Evolutionary conservation across 1,284 basidiomycete genomes (phyloP).

Genomic region (Calocybe gambosa): DNA sequence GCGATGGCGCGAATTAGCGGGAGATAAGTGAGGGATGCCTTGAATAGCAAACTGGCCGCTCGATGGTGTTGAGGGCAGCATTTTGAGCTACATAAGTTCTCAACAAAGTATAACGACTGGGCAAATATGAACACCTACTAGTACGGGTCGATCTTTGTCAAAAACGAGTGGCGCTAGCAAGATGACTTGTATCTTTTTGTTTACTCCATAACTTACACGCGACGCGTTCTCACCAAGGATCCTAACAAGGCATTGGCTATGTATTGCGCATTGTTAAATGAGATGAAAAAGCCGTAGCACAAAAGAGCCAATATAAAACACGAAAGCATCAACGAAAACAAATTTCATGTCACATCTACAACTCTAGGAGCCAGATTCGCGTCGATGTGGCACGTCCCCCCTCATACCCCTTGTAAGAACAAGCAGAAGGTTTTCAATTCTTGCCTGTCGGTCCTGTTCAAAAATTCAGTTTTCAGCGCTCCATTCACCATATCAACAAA

Average conservation of each 20-base stretch:
- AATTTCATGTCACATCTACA: neutral
- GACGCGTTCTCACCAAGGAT: neutral
- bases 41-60: constrained; percentile 15
- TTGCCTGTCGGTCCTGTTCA: constrained; percentile 64
- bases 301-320: neutral
- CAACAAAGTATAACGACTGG: neutral
- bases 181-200: neutral
- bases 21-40: constrained; percentile 33
- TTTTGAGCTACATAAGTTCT: neutral
- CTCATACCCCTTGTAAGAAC: constrained; percentile 46
- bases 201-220: neutral
- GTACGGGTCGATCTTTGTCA: too few species aligned
- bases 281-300: too few species aligned
- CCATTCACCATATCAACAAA: neutral
- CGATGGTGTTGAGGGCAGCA: constrained; percentile 15
- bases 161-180: too few species aligned
- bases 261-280: too few species aligned
- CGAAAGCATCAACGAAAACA: neutral
- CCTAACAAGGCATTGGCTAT: neutral
- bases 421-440: constrained; percentile 67
- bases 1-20: constrained; percentile 41
- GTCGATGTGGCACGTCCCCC: constrained; percentile 24
- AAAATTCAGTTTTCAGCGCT: constrained; percentile 1
- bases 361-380: constrained; percentile 3
- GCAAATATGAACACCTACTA: neutral